Evolutionary conservation across 2,329 filamentous ascomycete genomes (phyloP), one percentile per base, ranked within the genome.

Genomic region (Byssoonygena ceratinophila): DNA sequence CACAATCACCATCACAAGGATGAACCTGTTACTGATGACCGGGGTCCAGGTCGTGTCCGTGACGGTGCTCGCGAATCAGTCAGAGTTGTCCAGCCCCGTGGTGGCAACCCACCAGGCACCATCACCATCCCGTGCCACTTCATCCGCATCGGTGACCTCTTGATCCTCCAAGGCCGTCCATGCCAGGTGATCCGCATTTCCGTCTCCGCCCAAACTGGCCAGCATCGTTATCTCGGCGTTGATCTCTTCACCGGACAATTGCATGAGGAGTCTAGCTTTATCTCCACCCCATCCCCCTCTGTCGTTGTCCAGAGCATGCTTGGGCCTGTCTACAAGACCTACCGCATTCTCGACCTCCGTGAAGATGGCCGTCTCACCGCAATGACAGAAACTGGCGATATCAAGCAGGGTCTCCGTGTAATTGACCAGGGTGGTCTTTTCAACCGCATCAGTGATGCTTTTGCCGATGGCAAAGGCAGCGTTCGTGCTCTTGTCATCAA

Each of bases 101-200:
- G 74, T 66, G 53, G 70, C 63, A 29, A 71, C 66, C 43, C 70
- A 61, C 78, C 84, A 69, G 90, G 92, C 80, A 94, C 88, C 64
- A 90, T 97, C 72, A 91, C 90, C 70, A 96, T 98, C 74, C 92
- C 94, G 61, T 95, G 89, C 85, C 88, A 98, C 83, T 94, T 97
- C 81, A 91, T 98, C 77, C 92, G 92, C 77, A 87, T 97, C 66
- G 92, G 92, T 73, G 92, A 98, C 75, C 87, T 98, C 76, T 76
- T 98, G 75, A 94, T 97, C 78, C 88, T 98, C 62, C 92, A 98
- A 81, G 91, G 91, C 72, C 91, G 92, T 65, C 90, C 92, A 67
- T 97, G 89, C 86, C 92, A 98, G 82, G 91, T 98, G 73, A 98
- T 98, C 80, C 91, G 91, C 72, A 96, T 98, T 84, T 95, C 89